These are phyloP conservation scores for Entophlyctis helioformis DNA, from an alignment of 192 early-diverging fungal species.

Conservation along the genomic window DNA sequence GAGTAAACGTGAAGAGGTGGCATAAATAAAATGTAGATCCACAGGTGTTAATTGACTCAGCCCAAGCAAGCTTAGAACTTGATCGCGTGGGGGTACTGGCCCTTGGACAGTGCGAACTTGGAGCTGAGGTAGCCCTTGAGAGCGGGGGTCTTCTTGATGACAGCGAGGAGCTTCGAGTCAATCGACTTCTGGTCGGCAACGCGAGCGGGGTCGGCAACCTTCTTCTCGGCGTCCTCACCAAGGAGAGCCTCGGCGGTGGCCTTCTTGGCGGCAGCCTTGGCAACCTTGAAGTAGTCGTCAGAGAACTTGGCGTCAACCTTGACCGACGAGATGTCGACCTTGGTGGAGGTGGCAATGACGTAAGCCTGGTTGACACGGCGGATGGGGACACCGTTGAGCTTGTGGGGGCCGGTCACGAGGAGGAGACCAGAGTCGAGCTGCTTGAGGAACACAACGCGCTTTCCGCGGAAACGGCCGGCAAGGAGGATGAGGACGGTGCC, in stretches of 20 bases:
- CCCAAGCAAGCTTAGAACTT: too few species aligned
- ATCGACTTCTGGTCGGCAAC: constrained; percentile 83
- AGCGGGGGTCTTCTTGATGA: constrained; percentile 72
- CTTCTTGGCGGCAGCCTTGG: constrained; percentile 59
- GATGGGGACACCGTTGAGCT: constrained; percentile 97
- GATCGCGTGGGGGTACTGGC: constrained; percentile 90
- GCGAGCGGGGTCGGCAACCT: constrained; percentile 63
- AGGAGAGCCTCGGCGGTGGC: constrained; percentile 87
- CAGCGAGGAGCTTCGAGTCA: constrained; percentile 73
- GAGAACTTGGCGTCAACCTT: constrained; percentile 73
- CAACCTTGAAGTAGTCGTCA: constrained; percentile 90
- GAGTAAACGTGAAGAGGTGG: too few species aligned
- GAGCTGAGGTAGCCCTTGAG: constrained; percentile 81
- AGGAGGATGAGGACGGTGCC: constrained; percentile 96
- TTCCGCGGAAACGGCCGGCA: constrained; percentile 91
- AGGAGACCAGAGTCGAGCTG: constrained; percentile 88
- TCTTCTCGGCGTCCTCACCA: constrained; percentile 37
- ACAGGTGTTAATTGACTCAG: too few species aligned
- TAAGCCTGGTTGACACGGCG: constrained; percentile 98
- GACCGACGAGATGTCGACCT: constrained; percentile 76
- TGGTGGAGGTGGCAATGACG: constrained; percentile 99
- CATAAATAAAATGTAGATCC: too few species aligned
- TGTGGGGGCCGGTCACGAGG: constrained; percentile 94
- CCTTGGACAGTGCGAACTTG: constrained; percentile 87
- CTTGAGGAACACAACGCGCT: constrained; percentile 98